Evolutionary conservation across 495 filamentous ascomycete species (phyloP), one percentile per base, ranked within the genome.

Genomic region (Terfezia boudieri): DNA sequence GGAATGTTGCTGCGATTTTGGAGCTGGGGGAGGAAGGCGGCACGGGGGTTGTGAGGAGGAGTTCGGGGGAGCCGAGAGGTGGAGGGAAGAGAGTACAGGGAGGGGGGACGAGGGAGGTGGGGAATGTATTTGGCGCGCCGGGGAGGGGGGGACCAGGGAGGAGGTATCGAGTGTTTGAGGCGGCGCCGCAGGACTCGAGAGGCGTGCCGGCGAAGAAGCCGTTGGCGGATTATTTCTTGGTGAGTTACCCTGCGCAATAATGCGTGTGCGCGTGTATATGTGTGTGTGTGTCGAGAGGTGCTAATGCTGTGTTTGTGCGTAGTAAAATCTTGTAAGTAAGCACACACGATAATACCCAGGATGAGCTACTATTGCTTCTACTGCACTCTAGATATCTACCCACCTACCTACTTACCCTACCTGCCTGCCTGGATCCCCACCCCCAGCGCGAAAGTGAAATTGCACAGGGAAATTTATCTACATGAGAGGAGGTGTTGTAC

Each of bases 121-220:
- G 17, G 1, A 46, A 46, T 46, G 62, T 74, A 37, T 72, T 71
- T 55, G 71, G 71, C 32, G 59, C 67, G 36, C 14, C 60, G 57
- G 43, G 17, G 12, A 73, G 73, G 53, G 67, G 70, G 50, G 88
- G 87, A 26, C 90, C 90, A 9, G 90, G 86, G 35, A 77, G 90
- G 67, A 71, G 90, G 63, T 98, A 98, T 70, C 71, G 90, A 49
- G 90, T 98, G 9, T 98, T 96, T 68, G 87, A 95, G 62, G 92
- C 92, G 1, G 90, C 90, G 59, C 85, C 90, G 60, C 90, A 98
- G 72, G 90, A 96, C 68, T 83, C 82, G 43, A 78, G 92, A 67
- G 90, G 90, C 11, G 95, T 98, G 90, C 90, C 90, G 63, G 90
- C 90, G 48, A 98, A 98, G 75, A 96, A 96, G 70, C 90, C 90